Base-by-base conservation (phyloP, 2,329 filamentous ascomycete species). In the Trichophyton equinum region DNA sequence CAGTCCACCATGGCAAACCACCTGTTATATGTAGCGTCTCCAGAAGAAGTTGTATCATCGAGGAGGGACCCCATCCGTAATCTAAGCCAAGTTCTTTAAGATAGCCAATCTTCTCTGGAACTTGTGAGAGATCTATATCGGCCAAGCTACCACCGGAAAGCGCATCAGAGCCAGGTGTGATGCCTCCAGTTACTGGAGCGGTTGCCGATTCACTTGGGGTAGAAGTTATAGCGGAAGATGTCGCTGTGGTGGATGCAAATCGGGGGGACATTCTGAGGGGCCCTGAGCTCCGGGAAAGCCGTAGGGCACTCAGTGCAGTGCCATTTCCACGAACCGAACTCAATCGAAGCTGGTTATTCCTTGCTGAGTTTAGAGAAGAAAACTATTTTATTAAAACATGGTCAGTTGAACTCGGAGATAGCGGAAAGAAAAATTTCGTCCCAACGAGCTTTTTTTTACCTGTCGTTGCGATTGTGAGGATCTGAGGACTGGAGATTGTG, bases 21-120 rank as follows among this genome's bases (percentile, higher is more conserved):
- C 71, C 76, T 67, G 81, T 86, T 63, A 96, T 78, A 74, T 99
- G 90, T 46, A 95, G 71, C 70, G 92, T 85, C 77, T 99, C 94
- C 9, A 97, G 76, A 2, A 83, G 22, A 79, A 81, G 91, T 75
- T 96, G 81, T 73, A 94, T 84, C 15, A 83, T 66, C 3, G 85
- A 76, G 0, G 91, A 89, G 4, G 88, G 83, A 15, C 92, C 92
- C 77, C 79, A 91, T 70, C 92, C 91, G 69, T 87, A 97, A 68
- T 97, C 89, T 22, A 99, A 77, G 2, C 94, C 94, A 9, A 97
- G 78, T 5, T 84, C 81, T 67, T 88, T 83, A 62, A 99, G 78
- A 69, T 91, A 96, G 64, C 94, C 94, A 62, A 95, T 82, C 58
- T 84, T 79, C 69, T 92, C 87, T 40, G 87, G 84, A 64, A 90